A percentile compares a stretch with the other conserved stretches of the same genome.
These are phyloP conservation scores for Collybia mongolica DNA, from an alignment of 768 basidiomycete genomes.

Conservation along the genomic window DNA sequence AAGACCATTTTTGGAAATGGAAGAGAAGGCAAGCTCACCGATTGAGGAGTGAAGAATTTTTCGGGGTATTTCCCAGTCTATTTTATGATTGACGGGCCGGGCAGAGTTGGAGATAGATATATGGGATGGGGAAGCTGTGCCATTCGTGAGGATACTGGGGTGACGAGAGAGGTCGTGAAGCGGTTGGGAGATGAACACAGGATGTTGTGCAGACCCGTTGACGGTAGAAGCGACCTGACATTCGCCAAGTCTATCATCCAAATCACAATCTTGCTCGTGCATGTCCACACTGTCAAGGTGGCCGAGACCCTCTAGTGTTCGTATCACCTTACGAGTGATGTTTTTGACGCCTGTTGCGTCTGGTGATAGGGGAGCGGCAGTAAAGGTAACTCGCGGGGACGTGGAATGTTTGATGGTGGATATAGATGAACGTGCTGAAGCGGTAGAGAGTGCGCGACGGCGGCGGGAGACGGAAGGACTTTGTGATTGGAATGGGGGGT, in stretches of 20 bases:
- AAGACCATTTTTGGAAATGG: conserved; percentile 2
- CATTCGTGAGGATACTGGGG: conserved; percentile 6
- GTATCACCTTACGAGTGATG: conserved; percentile 49
- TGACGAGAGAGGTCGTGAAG: background rate
- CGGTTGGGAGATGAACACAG: background rate
- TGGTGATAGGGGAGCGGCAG: conserved; percentile 30
- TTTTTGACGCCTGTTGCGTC: conserved; percentile 41
- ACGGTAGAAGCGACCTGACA: conserved; percentile 12
- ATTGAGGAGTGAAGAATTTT: conserved; percentile 88
- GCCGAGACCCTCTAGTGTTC: conserved; percentile 44
- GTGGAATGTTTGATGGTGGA: conserved; percentile 37
- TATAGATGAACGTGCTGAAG: conserved; percentile 14
- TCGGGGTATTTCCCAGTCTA: conserved; percentile 90
- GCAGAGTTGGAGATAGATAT: conserved; percentile 12
- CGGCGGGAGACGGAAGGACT: conserved; percentile 11
- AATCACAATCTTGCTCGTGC: conserved; percentile 33
- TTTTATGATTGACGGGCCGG: conserved; percentile 27
- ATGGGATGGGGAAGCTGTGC: conserved; percentile 1
- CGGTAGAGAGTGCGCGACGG: conserved; percentile 16
- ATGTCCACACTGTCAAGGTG: conserved; percentile 33
- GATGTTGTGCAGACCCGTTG: conserved; percentile 7
- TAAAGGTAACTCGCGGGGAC: conserved; percentile 46
- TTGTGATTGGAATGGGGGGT: conserved; percentile 6
- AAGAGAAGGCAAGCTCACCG: conserved; percentile 46
- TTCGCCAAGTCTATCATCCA: conserved; percentile 20